These are phyloP conservation scores for Penicillium robsamsonii DNA, from an alignment of 495 filamentous ascomycete genomes.

Conservation along the genomic window DNA sequence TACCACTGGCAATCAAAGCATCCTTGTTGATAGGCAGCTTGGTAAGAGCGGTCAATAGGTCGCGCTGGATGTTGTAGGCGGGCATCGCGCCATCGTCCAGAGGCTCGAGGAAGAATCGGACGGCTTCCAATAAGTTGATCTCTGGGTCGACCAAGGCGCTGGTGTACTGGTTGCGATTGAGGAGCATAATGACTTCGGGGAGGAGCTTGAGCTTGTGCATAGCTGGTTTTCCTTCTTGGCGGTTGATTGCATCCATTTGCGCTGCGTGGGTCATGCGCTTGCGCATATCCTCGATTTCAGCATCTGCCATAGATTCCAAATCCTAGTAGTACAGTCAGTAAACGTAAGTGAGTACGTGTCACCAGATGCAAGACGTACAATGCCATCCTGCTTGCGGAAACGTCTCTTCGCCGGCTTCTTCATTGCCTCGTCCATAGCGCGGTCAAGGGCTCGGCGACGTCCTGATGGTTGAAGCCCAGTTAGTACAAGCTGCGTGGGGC, in stretches of 20 bases:
- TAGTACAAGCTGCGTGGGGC: not conserved
- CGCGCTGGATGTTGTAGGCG: conserved; percentile 94
- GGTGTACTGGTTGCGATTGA: conserved; percentile 80
- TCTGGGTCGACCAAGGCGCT: conserved; percentile 88
- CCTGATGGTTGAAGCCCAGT: conserved; percentile 37
- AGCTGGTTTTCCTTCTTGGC: conserved; percentile 73
- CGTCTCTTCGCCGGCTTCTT: conserved; percentile 78
- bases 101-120: conserved; percentile 96
- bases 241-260: conserved; percentile 75
- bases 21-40: conserved; percentile 88
- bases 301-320: conserved; percentile 82
- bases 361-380: conserved; percentile 55
- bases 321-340: conserved; percentile 55
- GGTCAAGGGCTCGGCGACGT: conserved; percentile 74
- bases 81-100: conserved; percentile 88
- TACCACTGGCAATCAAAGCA: conserved; percentile 80
- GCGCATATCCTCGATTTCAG: conserved; percentile 84
- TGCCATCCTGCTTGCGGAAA: conserved; percentile 76
- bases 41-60: conserved; percentile 77
- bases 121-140: conserved; percentile 88
- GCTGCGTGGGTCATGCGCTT: conserved; percentile 90
- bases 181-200: conserved; percentile 81
- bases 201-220: conserved; percentile 93
- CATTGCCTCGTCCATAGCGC: conserved; percentile 80
- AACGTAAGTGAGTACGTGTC: not conserved